A percentile compares a stretch with the other conserved stretches of the same genome.
phyloP scores from a whole-genome alignment of 331 rosid species.

The Quercus lobata region DNA sequence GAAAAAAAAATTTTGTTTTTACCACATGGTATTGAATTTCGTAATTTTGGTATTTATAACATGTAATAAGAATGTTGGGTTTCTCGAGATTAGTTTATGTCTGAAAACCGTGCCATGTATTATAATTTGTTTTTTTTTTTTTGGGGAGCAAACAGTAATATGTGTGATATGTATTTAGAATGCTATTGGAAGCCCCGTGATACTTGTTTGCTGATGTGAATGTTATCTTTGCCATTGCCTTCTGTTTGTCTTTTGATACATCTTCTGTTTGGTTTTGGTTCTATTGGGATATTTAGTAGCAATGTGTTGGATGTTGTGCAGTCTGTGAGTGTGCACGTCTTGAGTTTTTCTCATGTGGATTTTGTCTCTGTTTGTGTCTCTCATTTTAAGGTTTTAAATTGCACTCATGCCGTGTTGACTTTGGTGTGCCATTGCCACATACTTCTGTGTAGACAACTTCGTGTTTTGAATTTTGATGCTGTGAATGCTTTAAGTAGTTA shows the following conservation, averaged over 20 bases:
- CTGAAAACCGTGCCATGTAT: neutral
- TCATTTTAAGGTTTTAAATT: neutral
- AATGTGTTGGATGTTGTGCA: neutral
- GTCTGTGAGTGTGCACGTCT: neutral
- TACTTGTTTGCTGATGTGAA: neutral
- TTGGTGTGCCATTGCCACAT: neutral
- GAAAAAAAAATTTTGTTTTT: neutral
- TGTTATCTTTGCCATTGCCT: neutral
- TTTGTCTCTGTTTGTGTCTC: neutral
- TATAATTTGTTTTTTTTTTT: neutral
- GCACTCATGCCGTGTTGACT: neutral
- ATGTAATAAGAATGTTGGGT: slow-evolving; percentile 14
- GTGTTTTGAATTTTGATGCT: too few relatives aligned
- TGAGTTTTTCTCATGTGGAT: neutral
- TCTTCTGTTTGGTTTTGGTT: neutral
- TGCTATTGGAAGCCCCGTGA: neutral
- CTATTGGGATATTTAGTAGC: neutral
- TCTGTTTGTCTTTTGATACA: neutral
- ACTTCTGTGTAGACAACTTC: too few relatives aligned
- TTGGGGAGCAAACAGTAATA: neutral
- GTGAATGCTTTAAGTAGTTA: neutral
- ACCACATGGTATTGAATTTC: slow-evolving; percentile 29
- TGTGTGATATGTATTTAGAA: neutral
- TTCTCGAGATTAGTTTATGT: slow-evolving; percentile 29
- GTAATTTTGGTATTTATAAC: slow-evolving; percentile 24